Conservation (phyloP, 257 asterid species). For the Lithospermum erythrorhizon region DNA sequence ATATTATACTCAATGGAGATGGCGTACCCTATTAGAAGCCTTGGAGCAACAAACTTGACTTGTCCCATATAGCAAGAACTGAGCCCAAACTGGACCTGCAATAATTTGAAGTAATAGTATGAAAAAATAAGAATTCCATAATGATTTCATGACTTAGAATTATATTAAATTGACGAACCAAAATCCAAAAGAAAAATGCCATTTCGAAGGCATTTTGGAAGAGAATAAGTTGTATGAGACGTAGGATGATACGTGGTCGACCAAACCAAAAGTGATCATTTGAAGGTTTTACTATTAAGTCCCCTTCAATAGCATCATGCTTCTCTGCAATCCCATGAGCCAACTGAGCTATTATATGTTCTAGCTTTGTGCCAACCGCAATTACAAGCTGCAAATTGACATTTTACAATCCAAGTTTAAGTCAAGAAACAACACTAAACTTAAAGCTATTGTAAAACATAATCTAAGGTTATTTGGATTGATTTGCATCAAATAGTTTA, state of each 20-base stretch:
- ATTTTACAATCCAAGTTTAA: background rate
- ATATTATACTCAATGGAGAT: background rate
- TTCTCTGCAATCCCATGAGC: slow-evolving; percentile 38
- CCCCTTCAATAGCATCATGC: slow-evolving; percentile 40
- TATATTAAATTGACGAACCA: slow-evolving; percentile 14
- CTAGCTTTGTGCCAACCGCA: slow-evolving; percentile 91
- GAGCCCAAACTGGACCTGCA: slow-evolving; percentile 74
- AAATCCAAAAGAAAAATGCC: slow-evolving; percentile 50
- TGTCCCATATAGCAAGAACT: slow-evolving; percentile 93
- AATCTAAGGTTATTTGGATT: no score
- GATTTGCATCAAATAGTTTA: no score
- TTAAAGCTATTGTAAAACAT: background rate
- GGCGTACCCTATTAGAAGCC: slow-evolving; percentile 78
- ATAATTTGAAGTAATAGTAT: background rate
- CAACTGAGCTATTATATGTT: slow-evolving; percentile 64
- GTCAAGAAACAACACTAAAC: background rate
- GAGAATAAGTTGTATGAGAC: slow-evolving; percentile 33
- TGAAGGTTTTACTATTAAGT: slow-evolving; percentile 33
- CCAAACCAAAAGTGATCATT: slow-evolving; percentile 53
- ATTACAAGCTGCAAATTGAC: slow-evolving; percentile 54
- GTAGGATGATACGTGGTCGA: slow-evolving; percentile 35
- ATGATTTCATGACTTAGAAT: background rate
- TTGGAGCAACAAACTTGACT: slow-evolving; percentile 54
- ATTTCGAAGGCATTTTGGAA: slow-evolving; percentile 56
- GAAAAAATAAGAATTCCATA: background rate